A percentile compares a stretch with the other conserved stretches of the same genome.
Conservation (phyloP, 768 basidiomycete species). For the Trametes gibbosa region DNA sequence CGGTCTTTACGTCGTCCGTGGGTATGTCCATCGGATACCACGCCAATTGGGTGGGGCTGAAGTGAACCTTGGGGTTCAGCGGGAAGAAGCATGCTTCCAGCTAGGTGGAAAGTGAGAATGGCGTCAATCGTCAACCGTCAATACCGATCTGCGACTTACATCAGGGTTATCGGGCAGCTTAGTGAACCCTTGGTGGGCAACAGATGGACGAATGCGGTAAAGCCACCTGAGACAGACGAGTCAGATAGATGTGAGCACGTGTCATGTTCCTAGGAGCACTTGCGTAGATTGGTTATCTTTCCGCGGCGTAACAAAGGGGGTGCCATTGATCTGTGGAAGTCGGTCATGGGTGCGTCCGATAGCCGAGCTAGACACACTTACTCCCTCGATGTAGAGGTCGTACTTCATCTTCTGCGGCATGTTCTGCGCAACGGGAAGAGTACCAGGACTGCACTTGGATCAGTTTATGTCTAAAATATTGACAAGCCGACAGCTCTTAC, state of each 20-base stretch:
- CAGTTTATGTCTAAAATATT: neutral
- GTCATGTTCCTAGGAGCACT: conserved; percentile 19
- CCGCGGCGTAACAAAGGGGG: conserved; percentile 59
- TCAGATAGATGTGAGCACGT: neutral
- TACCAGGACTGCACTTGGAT: conserved; percentile 43
- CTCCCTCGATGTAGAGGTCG: conserved; percentile 59
- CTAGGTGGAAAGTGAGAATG: conserved; percentile 29
- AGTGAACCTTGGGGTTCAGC: conserved; percentile 56
- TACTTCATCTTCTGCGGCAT: conserved; percentile 62
- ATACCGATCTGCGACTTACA: conserved; percentile 33
- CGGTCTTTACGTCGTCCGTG: conserved; percentile 36
- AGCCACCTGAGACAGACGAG: conserved; percentile 43
- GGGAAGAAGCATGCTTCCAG: conserved; percentile 63
- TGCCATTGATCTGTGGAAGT: conserved; percentile 49
- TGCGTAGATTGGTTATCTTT: conserved; percentile 51
- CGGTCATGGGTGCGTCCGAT: neutral
- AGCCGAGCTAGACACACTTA: conserved; percentile 26
- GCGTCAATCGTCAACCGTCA: neutral
- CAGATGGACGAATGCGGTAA: conserved; percentile 67
- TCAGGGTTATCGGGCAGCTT: conserved; percentile 55
- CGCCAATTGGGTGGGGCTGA: conserved; percentile 62
- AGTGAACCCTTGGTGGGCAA: conserved; percentile 62
- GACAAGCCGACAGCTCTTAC: conserved; percentile 31
- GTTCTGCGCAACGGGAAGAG: conserved; percentile 60
- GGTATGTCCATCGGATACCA: conserved; percentile 65